A percentile compares a stretch with the other conserved stretches of the same genome.
Evolutionary conservation across 2,329 filamentous ascomycete genomes (phyloP).

Genomic region (Alternaria tenuissima): DNA sequence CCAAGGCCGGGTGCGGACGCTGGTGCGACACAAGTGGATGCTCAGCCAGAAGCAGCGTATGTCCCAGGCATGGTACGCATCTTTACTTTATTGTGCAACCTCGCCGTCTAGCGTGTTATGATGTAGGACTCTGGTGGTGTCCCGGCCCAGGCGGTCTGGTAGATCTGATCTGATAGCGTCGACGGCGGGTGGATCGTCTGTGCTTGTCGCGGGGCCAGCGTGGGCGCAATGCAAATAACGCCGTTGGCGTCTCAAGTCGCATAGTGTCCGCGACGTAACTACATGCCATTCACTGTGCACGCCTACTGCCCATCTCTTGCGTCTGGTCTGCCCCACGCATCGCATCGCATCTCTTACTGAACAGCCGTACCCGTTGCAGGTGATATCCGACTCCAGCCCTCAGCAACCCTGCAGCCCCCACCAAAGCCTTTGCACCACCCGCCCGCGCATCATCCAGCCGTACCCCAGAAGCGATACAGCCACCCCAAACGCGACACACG

Average conservation of each 20-base stretch:
- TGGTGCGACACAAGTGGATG: neutral
- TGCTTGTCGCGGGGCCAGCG: conserved; percentile 29
- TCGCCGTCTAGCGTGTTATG: conserved; percentile 3
- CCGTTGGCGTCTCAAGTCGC: conserved; percentile 22
- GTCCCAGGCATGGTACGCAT: neutral
- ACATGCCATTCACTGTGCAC: conserved; percentile 14
- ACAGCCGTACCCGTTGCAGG: conserved; percentile 16
- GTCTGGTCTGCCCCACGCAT: conserved; percentile 7
- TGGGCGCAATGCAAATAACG: conserved; percentile 29
- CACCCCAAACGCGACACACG: conserved; percentile 13
- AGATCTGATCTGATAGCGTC: conserved; percentile 21
- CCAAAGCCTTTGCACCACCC: conserved; percentile 25
- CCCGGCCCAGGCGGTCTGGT: conserved; percentile 10
- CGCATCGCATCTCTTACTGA: conserved; percentile 17
- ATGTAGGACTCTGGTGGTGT: conserved; percentile 5
- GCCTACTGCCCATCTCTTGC: neutral
- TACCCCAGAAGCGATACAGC: conserved; percentile 13
- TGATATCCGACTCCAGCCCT: conserved; percentile 18
- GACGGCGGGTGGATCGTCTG: conserved; percentile 24
- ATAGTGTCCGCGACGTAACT: conserved; percentile 17
- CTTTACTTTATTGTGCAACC: conserved; percentile 8
- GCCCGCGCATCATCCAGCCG: conserved; percentile 14
- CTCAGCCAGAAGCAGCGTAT: neutral
- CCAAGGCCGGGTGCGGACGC: conserved; percentile 3
- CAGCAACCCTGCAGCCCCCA: conserved; percentile 17